Evolutionary conservation across 768 basidiomycete genomes (phyloP), one percentile per base, ranked within the genome.

Genomic region (Russula ochroleuca): DNA sequence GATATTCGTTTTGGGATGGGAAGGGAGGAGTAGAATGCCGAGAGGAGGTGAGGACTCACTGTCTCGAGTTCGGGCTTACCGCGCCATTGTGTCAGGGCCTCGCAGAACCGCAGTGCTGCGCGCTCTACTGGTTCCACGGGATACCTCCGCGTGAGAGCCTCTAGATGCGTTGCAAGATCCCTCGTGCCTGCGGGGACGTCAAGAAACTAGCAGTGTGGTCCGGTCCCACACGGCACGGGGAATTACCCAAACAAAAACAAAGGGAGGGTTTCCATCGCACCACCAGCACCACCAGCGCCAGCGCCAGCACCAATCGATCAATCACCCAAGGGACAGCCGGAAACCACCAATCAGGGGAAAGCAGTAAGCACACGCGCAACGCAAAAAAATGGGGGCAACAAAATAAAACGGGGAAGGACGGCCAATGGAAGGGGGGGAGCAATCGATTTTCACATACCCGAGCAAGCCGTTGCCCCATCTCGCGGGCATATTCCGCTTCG

Each of bases 11-110:
- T 45, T 13, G 2, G n/a, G 41, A 14, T 15, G 40, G 3, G 15
- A 17, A n/a, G 43, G 19, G 21, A 13, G n/a, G 19, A 5, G 11
- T 10, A n/a, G 11, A 13, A 15, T 23, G 14, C n/a, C n/a, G 53
- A 19, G 45, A 15, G 23, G 58, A 43, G 15, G 19, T 35, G 47
- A 47, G 51, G 23, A 68, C 74, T 51, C 66, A 90, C 89, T 3
- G 85, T 87, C 74, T 90, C 88, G 9, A 94, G 80, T 68, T 93
- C 92, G 41, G 91, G 91, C 70, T 87, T 89, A 3, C 91, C 91
- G 68, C 90, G 77, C 92, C 91, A 94, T 57, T 81, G 82, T 1
- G 88, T 84, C 49, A 93, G 80, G 40, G 89, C 89, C 71, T 94
- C 91, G 70, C 86, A 91, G 70, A 90, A 94, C 55, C 89, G 78